phyloP scores from a whole-genome alignment of 2,329 filamentous ascomycete species.

The Alternaria sp. region DNA sequence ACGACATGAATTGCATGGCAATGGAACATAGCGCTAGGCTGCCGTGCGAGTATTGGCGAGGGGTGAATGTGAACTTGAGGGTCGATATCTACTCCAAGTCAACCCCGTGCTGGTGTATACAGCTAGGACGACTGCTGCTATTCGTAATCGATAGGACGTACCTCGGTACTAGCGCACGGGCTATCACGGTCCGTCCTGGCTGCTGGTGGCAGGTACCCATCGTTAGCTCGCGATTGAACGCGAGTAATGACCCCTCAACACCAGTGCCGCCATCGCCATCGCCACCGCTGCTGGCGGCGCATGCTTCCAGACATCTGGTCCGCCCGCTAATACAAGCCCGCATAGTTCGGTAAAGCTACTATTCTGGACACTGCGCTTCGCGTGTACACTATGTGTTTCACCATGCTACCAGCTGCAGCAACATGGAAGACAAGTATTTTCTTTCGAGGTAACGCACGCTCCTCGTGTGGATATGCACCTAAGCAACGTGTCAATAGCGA shows the following conservation, averaged over 20 bases:
- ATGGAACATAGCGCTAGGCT: slow-evolving; percentile 11
- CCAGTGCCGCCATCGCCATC: slow-evolving; percentile 37
- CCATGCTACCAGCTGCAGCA: slow-evolving; percentile 1
- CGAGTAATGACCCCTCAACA: slow-evolving; percentile 39
- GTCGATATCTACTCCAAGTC: background rate
- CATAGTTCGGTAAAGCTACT: slow-evolving; percentile 24
- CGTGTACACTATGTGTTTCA: slow-evolving; percentile 18
- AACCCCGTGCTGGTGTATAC: background rate
- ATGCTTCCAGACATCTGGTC: slow-evolving; percentile 25
- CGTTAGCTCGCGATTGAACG: slow-evolving; percentile 3
- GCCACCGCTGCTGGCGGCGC: slow-evolving; percentile 25
- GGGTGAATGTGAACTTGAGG: background rate
- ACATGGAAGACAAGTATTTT: background rate
- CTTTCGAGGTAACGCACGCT: background rate
- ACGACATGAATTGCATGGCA: slow-evolving; percentile 16
- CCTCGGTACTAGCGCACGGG: slow-evolving; percentile 1
- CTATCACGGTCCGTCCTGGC: background rate
- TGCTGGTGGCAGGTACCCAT: background rate
- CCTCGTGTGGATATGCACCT: slow-evolving; percentile 5
- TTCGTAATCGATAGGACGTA: background rate
- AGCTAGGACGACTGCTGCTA: background rate
- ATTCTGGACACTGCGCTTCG: slow-evolving; percentile 13
- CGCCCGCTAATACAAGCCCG: slow-evolving; percentile 25
- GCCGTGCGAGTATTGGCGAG: background rate
- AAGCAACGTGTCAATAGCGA: slow-evolving; percentile 15